phyloP scores from a whole-genome alignment of 1,284 basidiomycete species.

The Ganoderma resinaceum region DNA sequence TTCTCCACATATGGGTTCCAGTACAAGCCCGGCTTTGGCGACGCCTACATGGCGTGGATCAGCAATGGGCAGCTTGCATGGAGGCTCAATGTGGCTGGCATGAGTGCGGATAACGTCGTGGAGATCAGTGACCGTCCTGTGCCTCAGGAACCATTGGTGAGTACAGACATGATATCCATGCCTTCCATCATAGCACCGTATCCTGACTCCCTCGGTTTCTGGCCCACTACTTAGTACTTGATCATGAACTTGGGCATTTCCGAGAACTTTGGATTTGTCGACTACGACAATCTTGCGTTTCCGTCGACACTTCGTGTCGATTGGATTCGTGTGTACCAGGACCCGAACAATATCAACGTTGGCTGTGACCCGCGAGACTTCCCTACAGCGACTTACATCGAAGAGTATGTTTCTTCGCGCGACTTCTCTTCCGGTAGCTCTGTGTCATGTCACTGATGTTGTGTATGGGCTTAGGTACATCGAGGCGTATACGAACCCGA shows the following conservation, averaged over 20 bases:
- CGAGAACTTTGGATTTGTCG: constrained; percentile 74
- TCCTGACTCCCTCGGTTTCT: not conserved
- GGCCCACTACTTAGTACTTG: constrained; percentile 64
- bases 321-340: constrained; percentile 86
- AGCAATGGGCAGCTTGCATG: constrained; percentile 70
- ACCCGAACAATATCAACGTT: constrained; percentile 68
- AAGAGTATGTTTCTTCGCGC: constrained; percentile 49
- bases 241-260: constrained; percentile 87
- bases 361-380: constrained; percentile 84
- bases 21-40: constrained; percentile 41
- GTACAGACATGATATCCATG: not conserved
- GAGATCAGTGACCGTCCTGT: constrained; percentile 40
- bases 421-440: not conserved
- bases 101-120: constrained; percentile 59
- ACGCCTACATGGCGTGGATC: constrained; percentile 82
- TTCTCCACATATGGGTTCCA: constrained; percentile 39
- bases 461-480: constrained; percentile 36
- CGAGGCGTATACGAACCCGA: constrained; percentile 50
- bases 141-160: constrained; percentile 42
- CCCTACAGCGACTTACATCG: constrained; percentile 80
- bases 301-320: constrained; percentile 79
- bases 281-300: constrained; percentile 70
- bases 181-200: not conserved
- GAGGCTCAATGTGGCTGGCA: constrained; percentile 75
- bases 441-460: not conserved